Conservation (phyloP, 768 basidiomycete species). For the Tricholoma matsutake region DNA sequence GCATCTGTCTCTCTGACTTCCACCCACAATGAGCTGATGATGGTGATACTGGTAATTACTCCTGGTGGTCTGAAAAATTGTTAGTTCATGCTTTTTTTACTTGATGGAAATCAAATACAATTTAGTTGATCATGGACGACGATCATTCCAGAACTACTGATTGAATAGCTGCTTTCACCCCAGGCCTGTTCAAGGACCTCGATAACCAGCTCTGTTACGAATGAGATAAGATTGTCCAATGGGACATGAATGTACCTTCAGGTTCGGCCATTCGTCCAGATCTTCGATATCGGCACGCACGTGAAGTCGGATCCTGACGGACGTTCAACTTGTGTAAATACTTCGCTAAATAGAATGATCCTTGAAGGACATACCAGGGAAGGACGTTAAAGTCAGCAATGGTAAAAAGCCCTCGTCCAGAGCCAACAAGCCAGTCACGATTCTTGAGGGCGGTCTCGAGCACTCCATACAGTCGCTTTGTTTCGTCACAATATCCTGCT, state of each 20-base stretch:
- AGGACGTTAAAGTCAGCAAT: constrained; percentile 71
- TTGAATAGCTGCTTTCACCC: constrained; percentile 17
- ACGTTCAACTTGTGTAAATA: background rate
- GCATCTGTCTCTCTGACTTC: no score
- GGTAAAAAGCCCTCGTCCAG: constrained; percentile 61
- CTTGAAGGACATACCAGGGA: constrained; percentile 46
- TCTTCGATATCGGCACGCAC: constrained; percentile 31
- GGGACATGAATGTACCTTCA: constrained; percentile 19
- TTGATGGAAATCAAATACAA: background rate
- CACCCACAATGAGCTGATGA: no score
- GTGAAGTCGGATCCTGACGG: constrained; percentile 52
- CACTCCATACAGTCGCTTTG: constrained; percentile 79
- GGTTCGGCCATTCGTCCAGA: constrained; percentile 20
- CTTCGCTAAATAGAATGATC: background rate
- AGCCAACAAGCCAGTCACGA: constrained; percentile 80
- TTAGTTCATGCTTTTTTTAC: background rate
- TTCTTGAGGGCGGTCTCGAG: constrained; percentile 72
- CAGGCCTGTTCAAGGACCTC: constrained; percentile 18
- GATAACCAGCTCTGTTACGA: constrained; percentile 21
- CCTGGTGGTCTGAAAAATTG: no score
- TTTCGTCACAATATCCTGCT: constrained; percentile 76
- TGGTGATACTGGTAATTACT: no score
- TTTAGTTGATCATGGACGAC: background rate
- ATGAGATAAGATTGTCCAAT: background rate
- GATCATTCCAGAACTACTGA: constrained; percentile 1